These are phyloP conservation scores for Xerocomellus intermedius DNA, from an alignment of 768 basidiomycete species.

Conservation along the genomic window DNA sequence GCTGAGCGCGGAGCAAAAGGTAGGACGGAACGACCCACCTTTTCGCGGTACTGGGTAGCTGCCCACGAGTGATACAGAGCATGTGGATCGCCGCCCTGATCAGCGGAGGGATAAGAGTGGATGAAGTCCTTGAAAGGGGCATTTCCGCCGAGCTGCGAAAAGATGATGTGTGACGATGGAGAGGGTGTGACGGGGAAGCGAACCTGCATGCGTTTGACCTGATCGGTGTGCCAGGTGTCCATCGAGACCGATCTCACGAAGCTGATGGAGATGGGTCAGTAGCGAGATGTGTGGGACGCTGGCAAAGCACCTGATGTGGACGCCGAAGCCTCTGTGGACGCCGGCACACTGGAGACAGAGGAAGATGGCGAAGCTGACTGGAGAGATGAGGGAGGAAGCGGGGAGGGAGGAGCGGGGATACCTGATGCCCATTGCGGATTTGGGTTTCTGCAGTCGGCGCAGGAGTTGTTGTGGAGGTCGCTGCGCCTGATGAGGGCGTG, in stretches of 20 bases:
- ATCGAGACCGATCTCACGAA: constrained; percentile 93
- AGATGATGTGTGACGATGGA: constrained; percentile 9
- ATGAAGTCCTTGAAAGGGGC: constrained; percentile 78
- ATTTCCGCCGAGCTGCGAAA: constrained; percentile 80
- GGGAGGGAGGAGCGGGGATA: constrained; percentile 20
- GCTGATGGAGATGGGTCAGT: constrained; percentile 37
- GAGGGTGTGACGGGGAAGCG: constrained; percentile 17
- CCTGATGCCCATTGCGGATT: constrained; percentile 96
- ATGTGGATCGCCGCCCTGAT: constrained; percentile 65
- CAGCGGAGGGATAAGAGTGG: constrained; percentile 60
- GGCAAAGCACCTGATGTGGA: constrained; percentile 70
- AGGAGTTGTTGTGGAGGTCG: constrained; percentile 71
- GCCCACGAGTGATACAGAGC: constrained; percentile 94
- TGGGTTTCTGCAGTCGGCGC: constrained; percentile 83
- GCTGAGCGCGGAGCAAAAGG: constrained; percentile 15
- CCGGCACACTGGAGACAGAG: constrained; percentile 90
- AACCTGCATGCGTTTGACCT: constrained; percentile 89
- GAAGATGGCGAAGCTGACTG: constrained; percentile 76
- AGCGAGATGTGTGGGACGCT: background rate
- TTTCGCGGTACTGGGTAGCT: constrained; percentile 91
- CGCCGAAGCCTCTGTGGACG: constrained; percentile 86
- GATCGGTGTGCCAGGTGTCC: constrained; percentile 94
- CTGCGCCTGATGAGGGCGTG: constrained; percentile 61
- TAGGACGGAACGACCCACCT: constrained; percentile 46
- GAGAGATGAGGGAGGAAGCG: background rate